phyloP scores from a whole-genome alignment of 345 rosid species.

The Lenwebbia sp. region DNA sequence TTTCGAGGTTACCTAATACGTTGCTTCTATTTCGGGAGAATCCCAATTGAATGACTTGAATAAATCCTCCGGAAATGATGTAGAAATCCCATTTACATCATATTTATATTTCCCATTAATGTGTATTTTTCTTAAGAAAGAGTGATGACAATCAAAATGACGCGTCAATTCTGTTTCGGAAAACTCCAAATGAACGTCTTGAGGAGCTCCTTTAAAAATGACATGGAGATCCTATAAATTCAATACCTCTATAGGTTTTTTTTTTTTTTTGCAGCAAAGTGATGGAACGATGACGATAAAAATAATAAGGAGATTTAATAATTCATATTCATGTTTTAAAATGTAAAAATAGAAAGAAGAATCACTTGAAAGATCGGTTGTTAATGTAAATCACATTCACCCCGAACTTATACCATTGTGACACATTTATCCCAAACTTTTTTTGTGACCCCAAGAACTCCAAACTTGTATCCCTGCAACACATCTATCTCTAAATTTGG shows the following conservation, averaged over 20 bases:
- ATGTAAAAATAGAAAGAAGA: neutral
- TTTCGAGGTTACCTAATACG: neutral
- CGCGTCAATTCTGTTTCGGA: neutral
- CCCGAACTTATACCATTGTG: no score
- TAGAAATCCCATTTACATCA: neutral
- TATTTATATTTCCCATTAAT: neutral
- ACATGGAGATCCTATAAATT: neutral
- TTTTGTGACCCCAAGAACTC: no score
- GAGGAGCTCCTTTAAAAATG: neutral
- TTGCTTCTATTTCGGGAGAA: neutral
- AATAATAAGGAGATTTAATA: neutral
- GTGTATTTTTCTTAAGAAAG: neutral
- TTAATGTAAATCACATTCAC: neutral
- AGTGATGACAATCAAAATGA: neutral
- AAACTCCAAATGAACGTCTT: neutral
- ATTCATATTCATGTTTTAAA: neutral
- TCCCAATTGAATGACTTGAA: neutral
- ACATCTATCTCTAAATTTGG: no score
- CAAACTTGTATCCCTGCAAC: no score
- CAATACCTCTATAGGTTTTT: neutral
- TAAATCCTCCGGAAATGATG: neutral
- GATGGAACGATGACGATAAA: neutral
- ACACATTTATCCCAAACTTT: no score
- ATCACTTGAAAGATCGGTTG: neutral
- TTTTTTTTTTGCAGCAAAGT: neutral